Evolutionary conservation across 2,329 filamentous ascomycete species (phyloP), one percentile per base, ranked within the genome.

Genomic region (Samsoniella hepiali): DNA sequence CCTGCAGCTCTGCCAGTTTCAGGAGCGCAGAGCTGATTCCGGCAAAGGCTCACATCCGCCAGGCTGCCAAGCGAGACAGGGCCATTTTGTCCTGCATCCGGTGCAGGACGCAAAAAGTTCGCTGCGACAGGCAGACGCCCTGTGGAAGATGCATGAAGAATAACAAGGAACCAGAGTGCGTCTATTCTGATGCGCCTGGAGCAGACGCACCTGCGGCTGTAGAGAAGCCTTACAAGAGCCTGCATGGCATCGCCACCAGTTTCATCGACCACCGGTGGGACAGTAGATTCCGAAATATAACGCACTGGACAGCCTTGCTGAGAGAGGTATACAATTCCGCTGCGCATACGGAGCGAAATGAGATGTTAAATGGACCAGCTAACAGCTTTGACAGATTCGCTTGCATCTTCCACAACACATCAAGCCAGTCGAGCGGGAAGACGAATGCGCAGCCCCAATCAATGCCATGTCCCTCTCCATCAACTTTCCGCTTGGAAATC

Each of bases 401-500:
- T 31, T 40, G 32, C 42, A 59, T 29, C 44, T 59, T 32, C 57
- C 57, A 31, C 17, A 49, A 10, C 57, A 59, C 34, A 59, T 59
- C 31, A 38, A 49, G 32, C 57, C 57, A 13, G 45, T 59, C 8
- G 57, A 59, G 11, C 38, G 32, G 15, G 45, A 49, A n/a, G 45
- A 58, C 29, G 42, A 49, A 32, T 49, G 32, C 31, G 57, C 53
- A 13, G 32, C 44, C 6, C n/a, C 42, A 2, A 31, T 60, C 15
- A 47, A 42, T 29, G 31, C 34, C 13, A 51, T 66, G 38, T 51
- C 58, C 13, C 38, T 64, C 4, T 64, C 64, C 32, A 60, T 66
- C 47, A 66, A 66, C 42, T 66, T 62, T 50, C 64, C 64, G 6
- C 58, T 63, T 15, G 55, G 64, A 36, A 31, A 51, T 31, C 32